These are phyloP conservation scores for Trichoderma breve DNA, from an alignment of 2,329 filamentous ascomycete species.

Conservation along the genomic window DNA sequence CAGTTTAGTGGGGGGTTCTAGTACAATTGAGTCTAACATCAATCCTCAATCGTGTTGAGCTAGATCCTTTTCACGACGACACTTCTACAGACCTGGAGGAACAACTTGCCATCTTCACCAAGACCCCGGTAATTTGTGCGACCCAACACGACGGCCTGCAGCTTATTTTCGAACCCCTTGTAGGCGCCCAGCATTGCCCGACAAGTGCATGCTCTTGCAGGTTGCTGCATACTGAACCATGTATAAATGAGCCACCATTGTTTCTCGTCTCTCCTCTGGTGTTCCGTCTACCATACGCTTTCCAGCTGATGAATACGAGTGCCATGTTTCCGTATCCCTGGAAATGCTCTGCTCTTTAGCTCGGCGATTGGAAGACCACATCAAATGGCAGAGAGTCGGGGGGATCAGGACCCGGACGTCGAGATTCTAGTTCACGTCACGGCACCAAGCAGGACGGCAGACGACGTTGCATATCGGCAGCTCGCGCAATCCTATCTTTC, in stretches of 20 bases:
- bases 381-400: conserved; percentile 19
- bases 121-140: background rate
- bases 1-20: background rate
- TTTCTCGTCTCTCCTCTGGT: background rate
- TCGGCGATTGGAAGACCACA: background rate
- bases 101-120: background rate
- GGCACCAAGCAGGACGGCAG: conserved; percentile 47
- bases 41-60: background rate
- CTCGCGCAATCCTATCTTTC: conserved; percentile 51
- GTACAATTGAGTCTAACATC: background rate
- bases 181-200: background rate
- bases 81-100: background rate
- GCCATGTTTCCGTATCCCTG: background rate
- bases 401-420: conserved; percentile 31
- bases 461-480: conserved; percentile 50
- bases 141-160: background rate
- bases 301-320: background rate
- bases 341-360: background rate
- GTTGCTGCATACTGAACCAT: too few relatives aligned
- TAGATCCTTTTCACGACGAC: background rate
- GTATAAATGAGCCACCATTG: conserved; percentile 11
- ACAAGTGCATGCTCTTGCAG: background rate
- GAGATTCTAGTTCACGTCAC: conserved; percentile 58
- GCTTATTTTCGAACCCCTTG: background rate
- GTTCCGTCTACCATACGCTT: background rate